These are phyloP conservation scores for Venturiaceae sp. DNA, from an alignment of 2,329 filamentous ascomycete species.

Conservation along the genomic window DNA sequence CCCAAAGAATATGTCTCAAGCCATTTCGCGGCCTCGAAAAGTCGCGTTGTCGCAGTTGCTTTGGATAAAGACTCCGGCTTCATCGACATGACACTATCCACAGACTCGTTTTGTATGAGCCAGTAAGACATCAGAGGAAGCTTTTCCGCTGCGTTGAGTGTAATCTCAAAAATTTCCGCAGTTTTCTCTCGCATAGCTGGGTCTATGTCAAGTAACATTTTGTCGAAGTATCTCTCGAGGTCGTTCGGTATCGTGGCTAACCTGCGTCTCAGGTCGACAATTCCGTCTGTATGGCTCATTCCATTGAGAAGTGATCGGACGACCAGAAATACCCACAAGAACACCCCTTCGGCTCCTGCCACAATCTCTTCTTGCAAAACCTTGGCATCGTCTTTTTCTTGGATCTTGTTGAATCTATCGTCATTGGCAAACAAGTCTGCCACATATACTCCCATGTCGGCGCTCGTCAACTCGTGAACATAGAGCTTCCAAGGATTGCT, in stretches of 20 bases:
- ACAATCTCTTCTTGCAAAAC: not conserved
- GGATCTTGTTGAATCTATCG: not conserved
- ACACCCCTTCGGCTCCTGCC: slow-evolving; percentile 14
- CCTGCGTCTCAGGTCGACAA: slow-evolving; percentile 10
- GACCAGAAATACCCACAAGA: slow-evolving; percentile 17
- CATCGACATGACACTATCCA: not conserved
- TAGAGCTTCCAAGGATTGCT: not conserved
- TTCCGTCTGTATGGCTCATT: slow-evolving; percentile 10
- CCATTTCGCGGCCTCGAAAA: not conserved
- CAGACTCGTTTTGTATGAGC: not conserved
- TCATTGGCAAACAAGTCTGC: not conserved
- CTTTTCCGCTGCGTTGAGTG: not conserved
- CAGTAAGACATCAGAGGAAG: slow-evolving; percentile 2
- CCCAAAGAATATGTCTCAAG: not conserved
- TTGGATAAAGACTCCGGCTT: not conserved
- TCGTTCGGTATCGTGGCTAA: slow-evolving; percentile 12
- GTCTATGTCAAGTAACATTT: slow-evolving; percentile 10
- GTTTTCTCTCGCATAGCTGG: not conserved
- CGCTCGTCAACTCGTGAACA: not conserved
- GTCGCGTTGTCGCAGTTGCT: not conserved
- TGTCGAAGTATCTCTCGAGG: slow-evolving; percentile 14
- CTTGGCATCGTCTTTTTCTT: not conserved
- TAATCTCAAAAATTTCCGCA: not conserved
- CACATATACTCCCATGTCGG: slow-evolving; percentile 1
- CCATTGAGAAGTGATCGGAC: slow-evolving; percentile 13